A percentile compares a stretch with the other conserved stretches of the same genome.
phyloP scores from a whole-genome alignment of 768 basidiomycete genomes.

The Collybiopsis luxurians region DNA sequence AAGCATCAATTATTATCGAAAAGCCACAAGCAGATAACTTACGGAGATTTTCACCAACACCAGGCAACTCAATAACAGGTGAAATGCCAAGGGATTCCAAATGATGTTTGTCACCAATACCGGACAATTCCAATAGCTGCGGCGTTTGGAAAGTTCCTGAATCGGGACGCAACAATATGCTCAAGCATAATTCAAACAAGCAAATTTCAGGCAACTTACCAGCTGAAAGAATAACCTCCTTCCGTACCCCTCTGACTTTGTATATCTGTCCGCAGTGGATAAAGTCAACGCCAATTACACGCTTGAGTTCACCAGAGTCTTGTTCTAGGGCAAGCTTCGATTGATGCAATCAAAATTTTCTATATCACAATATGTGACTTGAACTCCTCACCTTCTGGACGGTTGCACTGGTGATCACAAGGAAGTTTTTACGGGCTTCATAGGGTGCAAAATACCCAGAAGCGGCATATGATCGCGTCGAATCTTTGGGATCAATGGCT shows the following conservation, averaged over 20 bases:
- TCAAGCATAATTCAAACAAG: not conserved
- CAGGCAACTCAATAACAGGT: slow-evolving; percentile 32
- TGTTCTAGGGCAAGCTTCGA: slow-evolving; percentile 9
- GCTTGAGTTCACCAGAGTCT: not conserved
- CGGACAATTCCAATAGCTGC: slow-evolving; percentile 51
- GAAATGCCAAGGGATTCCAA: slow-evolving; percentile 26
- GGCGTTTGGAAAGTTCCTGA: slow-evolving; percentile 21
- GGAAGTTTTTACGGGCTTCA: slow-evolving; percentile 21
- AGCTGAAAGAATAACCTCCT: slow-evolving; percentile 40
- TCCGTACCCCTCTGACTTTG: slow-evolving; percentile 26
- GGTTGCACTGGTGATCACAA: slow-evolving; percentile 24
- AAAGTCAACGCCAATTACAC: slow-evolving; percentile 12
- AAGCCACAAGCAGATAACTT: too few species aligned
- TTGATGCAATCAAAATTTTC: not conserved
- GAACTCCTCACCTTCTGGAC: slow-evolving; percentile 22
- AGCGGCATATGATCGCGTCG: slow-evolving; percentile 23
- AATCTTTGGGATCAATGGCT: slow-evolving; percentile 21
- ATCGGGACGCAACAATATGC: not conserved
- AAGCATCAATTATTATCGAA: too few species aligned
- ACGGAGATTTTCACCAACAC: slow-evolving; percentile 40
- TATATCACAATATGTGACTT: slow-evolving; percentile 10
- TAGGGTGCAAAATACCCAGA: slow-evolving; percentile 25
- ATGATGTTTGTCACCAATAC: slow-evolving; percentile 30
- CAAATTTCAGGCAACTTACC: slow-evolving; percentile 17
- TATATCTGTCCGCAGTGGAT: slow-evolving; percentile 13